These are phyloP conservation scores for Pestalotiopsis sp. DNA, from an alignment of 2,329 filamentous ascomycete species.

Conservation along the genomic window DNA sequence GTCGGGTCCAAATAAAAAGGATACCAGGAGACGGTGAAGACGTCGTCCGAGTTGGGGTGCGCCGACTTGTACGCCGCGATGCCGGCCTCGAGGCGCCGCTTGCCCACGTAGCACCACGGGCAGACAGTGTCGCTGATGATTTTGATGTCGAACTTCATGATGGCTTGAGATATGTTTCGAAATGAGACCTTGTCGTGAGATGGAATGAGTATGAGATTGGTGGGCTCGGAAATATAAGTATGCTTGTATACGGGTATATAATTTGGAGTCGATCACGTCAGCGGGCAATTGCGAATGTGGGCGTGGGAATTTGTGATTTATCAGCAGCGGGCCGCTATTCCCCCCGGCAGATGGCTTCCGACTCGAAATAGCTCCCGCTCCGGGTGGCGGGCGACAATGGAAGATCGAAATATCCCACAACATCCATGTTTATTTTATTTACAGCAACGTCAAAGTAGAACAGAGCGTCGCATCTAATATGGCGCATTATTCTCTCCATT, in stretches of 20 bases:
- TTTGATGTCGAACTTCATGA: constrained; percentile 67
- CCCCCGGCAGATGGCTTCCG: background rate
- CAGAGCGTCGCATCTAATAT: too few species aligned
- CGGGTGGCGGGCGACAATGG: background rate
- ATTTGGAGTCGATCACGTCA: background rate
- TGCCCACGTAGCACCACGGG: constrained; percentile 68
- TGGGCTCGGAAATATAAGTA: background rate
- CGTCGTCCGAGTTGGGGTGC: constrained; percentile 56
- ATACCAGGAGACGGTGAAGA: constrained; percentile 65
- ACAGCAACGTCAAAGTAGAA: too few species aligned
- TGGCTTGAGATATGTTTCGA: constrained; percentile 26
- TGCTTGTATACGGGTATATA: background rate
- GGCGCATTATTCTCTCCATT: constrained; percentile 9
- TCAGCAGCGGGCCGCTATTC: background rate
- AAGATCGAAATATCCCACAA: background rate
- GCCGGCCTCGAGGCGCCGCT: constrained; percentile 62
- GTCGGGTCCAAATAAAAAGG: constrained; percentile 69
- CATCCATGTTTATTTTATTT: too few species aligned
- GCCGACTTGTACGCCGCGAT: constrained; percentile 58
- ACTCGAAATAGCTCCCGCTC: background rate
- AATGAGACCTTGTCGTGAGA: too few species aligned
- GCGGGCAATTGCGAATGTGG: background rate
- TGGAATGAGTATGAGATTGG: too few species aligned
- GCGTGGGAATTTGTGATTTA: background rate
- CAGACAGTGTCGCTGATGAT: constrained; percentile 70